phyloP scores from a whole-genome alignment of 1,139 yeast genomes.

The Saccharomyces hybrid region DNA sequence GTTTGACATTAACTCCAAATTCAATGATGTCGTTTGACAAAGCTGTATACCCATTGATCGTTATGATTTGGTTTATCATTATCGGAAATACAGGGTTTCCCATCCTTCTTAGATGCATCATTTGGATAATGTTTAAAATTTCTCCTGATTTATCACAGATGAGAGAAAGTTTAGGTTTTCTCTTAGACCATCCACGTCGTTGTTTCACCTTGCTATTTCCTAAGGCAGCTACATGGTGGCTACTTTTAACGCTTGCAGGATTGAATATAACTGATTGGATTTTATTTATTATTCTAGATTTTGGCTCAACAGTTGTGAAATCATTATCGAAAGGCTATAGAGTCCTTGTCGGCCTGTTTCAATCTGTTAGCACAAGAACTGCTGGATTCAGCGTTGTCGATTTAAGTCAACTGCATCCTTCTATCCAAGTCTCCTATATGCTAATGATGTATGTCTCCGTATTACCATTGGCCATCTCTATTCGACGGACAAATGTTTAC shows the following conservation, averaged over 20 bases:
- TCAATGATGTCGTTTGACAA: slow-evolving; percentile 62
- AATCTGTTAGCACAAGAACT: slow-evolving; percentile 88
- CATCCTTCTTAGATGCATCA: slow-evolving; percentile 61
- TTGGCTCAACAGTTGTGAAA: slow-evolving; percentile 42
- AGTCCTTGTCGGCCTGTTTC: slow-evolving; percentile 75
- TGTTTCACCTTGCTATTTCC: slow-evolving; percentile 92
- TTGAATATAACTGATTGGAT: slow-evolving; percentile 73
- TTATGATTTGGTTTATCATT: slow-evolving; percentile 61
- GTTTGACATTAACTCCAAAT: slow-evolving; percentile 69
- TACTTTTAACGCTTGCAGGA: slow-evolving; percentile 60
- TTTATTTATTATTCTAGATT: slow-evolving; percentile 70
- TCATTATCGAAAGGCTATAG: slow-evolving; percentile 57
- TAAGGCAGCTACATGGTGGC: slow-evolving; percentile 92
- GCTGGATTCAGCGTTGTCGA: slow-evolving; percentile 80
- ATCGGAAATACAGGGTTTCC: slow-evolving; percentile 96
- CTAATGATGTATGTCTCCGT: slow-evolving; percentile 98
- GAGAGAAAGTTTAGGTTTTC: slow-evolving; percentile 74
- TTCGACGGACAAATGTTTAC: slow-evolving; percentile 92
- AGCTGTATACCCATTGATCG: slow-evolving; percentile 56
- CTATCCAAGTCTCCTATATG: slow-evolving; percentile 87
- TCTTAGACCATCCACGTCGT: slow-evolving; percentile 93
- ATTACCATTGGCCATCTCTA: slow-evolving; percentile 89
- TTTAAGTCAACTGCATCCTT: slow-evolving; percentile 68
- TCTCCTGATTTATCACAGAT: slow-evolving; percentile 58
- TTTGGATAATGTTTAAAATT: slow-evolving; percentile 68